Percentiles rank a stretch among this genome's conserved stretches.
phyloP scores from a whole-genome alignment of 441 rosid genomes.

The Kokia cookei region DNA sequence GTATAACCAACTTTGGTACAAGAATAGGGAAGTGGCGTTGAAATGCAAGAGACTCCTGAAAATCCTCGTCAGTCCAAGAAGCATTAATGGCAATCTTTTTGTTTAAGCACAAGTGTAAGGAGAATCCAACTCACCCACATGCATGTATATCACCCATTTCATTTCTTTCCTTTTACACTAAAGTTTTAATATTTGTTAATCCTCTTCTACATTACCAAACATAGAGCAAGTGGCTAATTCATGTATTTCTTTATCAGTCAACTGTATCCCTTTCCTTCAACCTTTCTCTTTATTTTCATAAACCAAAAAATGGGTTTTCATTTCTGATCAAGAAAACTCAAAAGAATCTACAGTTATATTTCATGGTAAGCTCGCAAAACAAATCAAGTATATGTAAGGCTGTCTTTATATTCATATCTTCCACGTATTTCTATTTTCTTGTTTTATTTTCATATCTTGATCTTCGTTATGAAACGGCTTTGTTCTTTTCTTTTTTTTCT shows the following conservation, averaged over 20 bases:
- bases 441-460: not conserved
- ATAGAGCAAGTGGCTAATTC: too few relatives aligned
- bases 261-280: not conserved
- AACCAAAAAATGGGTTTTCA: not conserved
- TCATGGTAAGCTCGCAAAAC: not conserved
- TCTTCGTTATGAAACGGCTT: not conserved
- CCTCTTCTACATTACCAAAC: not conserved
- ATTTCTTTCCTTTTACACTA: not conserved
- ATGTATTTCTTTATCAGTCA: not conserved
- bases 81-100: not conserved
- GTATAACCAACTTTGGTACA: not conserved
- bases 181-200: not conserved
- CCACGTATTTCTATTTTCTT: not conserved
- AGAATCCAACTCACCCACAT: not conserved
- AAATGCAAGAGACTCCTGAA: not conserved
- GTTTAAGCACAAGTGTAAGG: not conserved
- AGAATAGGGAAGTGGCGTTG: not conserved
- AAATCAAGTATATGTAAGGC: not conserved
- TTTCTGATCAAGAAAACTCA: not conserved
- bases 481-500: not conserved
- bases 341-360: not conserved
- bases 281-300: not conserved
- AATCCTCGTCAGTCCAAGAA: not conserved
- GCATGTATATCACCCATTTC: not conserved
- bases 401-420: not conserved